phyloP scores from a whole-genome alignment of 1,284 basidiomycete species.

The Marasmius tenuissimus region DNA sequence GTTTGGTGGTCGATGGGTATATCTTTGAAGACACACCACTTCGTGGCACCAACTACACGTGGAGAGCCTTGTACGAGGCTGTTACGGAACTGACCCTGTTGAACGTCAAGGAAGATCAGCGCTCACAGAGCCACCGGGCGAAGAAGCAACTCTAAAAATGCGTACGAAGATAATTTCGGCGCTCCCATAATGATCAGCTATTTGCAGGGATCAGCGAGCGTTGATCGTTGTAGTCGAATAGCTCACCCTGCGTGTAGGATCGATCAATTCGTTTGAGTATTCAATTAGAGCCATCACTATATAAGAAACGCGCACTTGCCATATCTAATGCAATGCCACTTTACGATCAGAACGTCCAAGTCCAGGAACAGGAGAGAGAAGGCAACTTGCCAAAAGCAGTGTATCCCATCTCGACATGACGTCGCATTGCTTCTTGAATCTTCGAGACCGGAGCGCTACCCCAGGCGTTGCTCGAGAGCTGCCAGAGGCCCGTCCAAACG shows the following conservation, averaged over 20 bases:
- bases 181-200: slow-evolving; percentile 83
- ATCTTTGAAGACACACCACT: slow-evolving; percentile 77
- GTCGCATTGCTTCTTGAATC: slow-evolving; percentile 66
- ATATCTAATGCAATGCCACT: slow-evolving; percentile 40
- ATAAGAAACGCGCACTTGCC: slow-evolving; percentile 35
- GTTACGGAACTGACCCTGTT: slow-evolving; percentile 66
- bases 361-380: slow-evolving; percentile 1
- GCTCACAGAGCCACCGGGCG: slow-evolving; percentile 8
- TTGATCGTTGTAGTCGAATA: background rate
- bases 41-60: slow-evolving; percentile 69
- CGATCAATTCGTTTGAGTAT: background rate
- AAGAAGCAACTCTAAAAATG: slow-evolving; percentile 10
- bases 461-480: slow-evolving; percentile 81
- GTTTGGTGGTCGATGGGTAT: slow-evolving; percentile 51
- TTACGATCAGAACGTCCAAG: slow-evolving; percentile 3
- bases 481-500: slow-evolving; percentile 79
- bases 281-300: slow-evolving; percentile 1
- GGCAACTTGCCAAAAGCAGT: slow-evolving; percentile 65
- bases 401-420: slow-evolving; percentile 64
- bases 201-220: slow-evolving; percentile 5
- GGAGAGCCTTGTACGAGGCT: slow-evolving; percentile 37
- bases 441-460: slow-evolving; percentile 67
- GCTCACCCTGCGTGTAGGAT: slow-evolving; percentile 4
- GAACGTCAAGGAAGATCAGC: background rate
- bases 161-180: slow-evolving; percentile 77